Evolutionary conservation across 2,329 filamentous ascomycete genomes (phyloP).

Genomic region (Pseudogymnoascus sp.): DNA sequence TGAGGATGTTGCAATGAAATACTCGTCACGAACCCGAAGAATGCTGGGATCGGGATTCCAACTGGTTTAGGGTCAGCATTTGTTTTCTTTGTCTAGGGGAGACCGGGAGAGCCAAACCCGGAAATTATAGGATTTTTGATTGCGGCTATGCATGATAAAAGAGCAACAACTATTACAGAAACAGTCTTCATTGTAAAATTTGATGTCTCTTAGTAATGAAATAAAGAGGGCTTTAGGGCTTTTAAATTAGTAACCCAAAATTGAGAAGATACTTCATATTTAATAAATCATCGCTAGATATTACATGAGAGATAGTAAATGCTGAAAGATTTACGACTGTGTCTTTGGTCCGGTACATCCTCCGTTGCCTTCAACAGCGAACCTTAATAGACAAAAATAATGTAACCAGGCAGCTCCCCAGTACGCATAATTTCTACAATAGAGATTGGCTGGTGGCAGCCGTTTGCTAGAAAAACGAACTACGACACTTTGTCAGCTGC

Average conservation of each 20-base stretch:
- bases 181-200: background rate
- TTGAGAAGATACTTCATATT: background rate
- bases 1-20: slow-evolving; percentile 46
- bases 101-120: background rate
- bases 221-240: background rate
- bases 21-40: slow-evolving; percentile 41
- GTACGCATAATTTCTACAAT: background rate
- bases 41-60: slow-evolving; percentile 50
- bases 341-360: background rate
- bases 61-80: slow-evolving; percentile 18
- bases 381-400: background rate
- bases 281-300: background rate
- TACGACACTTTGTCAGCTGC: background rate
- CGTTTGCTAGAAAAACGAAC: background rate
- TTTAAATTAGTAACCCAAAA: background rate
- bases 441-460: background rate
- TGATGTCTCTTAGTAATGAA: background rate
- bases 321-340: background rate
- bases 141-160: background rate
- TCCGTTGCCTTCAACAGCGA: background rate
- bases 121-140: background rate
- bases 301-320: background rate
- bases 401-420: background rate
- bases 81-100: background rate
- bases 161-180: background rate